These are phyloP conservation scores for Forsythia suspensa DNA, from an alignment of 257 asterid species.

Conservation along the genomic window DNA sequence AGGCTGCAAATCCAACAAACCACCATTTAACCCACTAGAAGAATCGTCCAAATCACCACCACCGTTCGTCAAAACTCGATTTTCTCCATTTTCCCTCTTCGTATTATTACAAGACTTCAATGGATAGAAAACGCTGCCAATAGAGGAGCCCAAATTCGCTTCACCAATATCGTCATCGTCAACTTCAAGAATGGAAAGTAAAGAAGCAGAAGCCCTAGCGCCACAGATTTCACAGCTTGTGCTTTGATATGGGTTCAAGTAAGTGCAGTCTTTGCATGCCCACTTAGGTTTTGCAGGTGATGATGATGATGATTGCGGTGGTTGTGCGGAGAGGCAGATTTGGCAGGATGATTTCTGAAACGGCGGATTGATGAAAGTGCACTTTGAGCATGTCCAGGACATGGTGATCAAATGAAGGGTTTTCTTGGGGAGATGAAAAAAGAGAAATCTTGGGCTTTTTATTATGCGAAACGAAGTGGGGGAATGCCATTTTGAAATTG, in stretches of 20 bases:
- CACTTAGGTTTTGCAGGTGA: slow-evolving; percentile 51
- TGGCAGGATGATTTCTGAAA: slow-evolving; percentile 57
- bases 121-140: slow-evolving; percentile 81
- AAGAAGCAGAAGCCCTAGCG: slow-evolving; percentile 61
- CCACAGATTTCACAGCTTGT: slow-evolving; percentile 69
- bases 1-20: slow-evolving; percentile 33
- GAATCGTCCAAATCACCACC: slow-evolving; percentile 14
- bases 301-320: slow-evolving; percentile 30
- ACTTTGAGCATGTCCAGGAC: slow-evolving; percentile 78
- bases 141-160: slow-evolving; percentile 36
- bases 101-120: slow-evolving; percentile 42
- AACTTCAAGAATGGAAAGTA: slow-evolving; percentile 53
- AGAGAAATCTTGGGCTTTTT: neutral
- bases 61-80: neutral
- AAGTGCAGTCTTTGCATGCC: slow-evolving; percentile 84
- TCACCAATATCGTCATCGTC: slow-evolving; percentile 48
- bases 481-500: slow-evolving; percentile 4
- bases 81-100: slow-evolving; percentile 19
- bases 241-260: slow-evolving; percentile 54
- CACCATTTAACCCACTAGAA: slow-evolving; percentile 21
- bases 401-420: slow-evolving; percentile 21
- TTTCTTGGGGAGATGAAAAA: slow-evolving; percentile 2
- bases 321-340: slow-evolving; percentile 59
- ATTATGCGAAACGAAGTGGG: neutral
- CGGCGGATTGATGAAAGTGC: slow-evolving; percentile 86